Percentiles rank a stretch among this genome's conserved stretches.
Evolutionary conservation across 2,329 filamentous ascomycete species (phyloP).

Genomic region (Pezicula neosporulosa): DNA sequence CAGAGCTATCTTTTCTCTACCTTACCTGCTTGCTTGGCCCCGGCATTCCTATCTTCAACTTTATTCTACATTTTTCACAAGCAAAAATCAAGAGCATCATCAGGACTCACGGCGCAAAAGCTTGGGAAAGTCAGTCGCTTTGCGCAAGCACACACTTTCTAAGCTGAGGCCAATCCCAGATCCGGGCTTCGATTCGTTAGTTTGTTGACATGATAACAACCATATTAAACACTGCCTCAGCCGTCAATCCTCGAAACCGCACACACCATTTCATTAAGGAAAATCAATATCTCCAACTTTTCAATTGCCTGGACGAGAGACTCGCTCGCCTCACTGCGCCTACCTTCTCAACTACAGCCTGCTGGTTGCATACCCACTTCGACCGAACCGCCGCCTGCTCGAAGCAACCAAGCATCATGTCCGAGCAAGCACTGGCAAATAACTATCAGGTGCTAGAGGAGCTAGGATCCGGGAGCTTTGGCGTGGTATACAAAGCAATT

Average conservation of each 20-base stretch:
- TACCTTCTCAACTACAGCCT: not conserved
- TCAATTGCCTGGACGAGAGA: no score
- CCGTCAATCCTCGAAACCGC: not conserved
- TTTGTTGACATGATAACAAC: not conserved
- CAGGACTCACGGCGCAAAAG: no score
- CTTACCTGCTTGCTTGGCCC: no score
- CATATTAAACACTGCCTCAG: not conserved
- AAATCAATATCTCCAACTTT: no score
- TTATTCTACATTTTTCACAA: no score
- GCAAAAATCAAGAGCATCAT: no score
- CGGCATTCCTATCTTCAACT: no score
- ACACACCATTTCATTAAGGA: no score
- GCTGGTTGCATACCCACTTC: not conserved
- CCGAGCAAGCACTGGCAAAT: conserved; percentile 1
- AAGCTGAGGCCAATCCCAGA: not conserved
- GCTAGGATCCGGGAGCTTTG: conserved; percentile 93
- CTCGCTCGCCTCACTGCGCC: no score
- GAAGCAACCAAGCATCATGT: conserved; percentile 10
- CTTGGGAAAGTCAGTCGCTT: no score
- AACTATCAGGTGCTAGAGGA: conserved; percentile 96
- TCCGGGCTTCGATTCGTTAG: not conserved
- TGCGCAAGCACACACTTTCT: not conserved
- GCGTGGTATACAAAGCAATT: conserved; percentile 94
- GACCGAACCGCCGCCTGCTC: not conserved
- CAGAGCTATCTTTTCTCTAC: no score